Conservation (phyloP, 805 yeast genomes). For the Wickerhamomyces silvicola region DNA sequence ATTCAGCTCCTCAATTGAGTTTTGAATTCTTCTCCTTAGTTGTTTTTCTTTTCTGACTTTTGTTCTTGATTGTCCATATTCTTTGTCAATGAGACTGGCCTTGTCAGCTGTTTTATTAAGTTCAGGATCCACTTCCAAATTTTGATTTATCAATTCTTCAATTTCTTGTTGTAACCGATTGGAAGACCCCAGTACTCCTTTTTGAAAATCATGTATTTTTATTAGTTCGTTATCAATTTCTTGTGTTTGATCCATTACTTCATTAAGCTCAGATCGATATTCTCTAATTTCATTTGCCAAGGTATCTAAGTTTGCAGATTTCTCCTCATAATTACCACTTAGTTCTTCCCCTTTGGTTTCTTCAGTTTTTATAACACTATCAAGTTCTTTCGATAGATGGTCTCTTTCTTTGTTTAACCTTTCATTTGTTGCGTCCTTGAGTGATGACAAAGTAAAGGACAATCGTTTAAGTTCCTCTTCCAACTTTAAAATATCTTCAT, state of each 20-base stretch:
- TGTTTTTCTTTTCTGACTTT: constrained; percentile 30
- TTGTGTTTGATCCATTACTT: no score
- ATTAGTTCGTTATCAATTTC: no score
- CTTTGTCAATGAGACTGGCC: constrained; percentile 14
- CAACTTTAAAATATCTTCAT: constrained; percentile 16
- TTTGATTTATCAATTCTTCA: constrained; percentile 15
- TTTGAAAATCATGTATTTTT: no score
- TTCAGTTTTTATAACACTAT: constrained; percentile 10
- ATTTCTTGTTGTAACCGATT: constrained; percentile 18
- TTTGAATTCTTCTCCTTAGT: constrained; percentile 40
- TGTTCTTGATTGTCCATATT: constrained; percentile 19
- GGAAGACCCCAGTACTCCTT: no score
- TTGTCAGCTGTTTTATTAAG: constrained; percentile 18
- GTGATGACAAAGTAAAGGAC: neutral
- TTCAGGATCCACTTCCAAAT: constrained; percentile 13
- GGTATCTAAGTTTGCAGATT: no score
- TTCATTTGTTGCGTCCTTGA: constrained; percentile 1
- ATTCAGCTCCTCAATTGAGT: constrained; percentile 36
- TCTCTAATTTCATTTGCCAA: no score
- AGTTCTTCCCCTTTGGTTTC: constrained; percentile 1
- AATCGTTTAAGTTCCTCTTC: constrained; percentile 8
- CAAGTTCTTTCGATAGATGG: constrained; percentile 11
- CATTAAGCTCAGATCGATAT: no score
- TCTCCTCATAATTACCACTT: no score
- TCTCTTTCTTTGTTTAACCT: constrained; percentile 4